These are phyloP conservation scores for Magnusiomyces sp. DNA, from an alignment of 1,139 yeast genomes.

Conservation along the genomic window DNA sequence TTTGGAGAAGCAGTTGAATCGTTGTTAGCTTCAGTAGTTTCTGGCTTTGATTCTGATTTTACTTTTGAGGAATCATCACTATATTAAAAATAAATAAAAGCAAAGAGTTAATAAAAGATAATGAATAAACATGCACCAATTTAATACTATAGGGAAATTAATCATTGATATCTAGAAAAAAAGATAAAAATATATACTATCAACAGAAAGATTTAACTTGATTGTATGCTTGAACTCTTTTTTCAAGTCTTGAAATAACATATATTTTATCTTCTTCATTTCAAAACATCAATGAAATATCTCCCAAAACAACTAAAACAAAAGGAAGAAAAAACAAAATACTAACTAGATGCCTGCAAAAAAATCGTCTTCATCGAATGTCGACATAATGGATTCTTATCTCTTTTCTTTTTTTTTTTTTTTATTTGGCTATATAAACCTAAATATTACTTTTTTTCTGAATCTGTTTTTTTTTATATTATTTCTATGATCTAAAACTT, in stretches of 20 bases:
- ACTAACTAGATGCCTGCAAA: constrained; percentile 64
- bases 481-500: not conserved
- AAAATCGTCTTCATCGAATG: constrained; percentile 68
- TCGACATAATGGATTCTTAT: constrained; percentile 38
- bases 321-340: not conserved
- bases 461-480: not conserved
- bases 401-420: constrained; percentile 4
- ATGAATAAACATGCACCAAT: not conserved
- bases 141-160: not conserved
- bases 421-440: constrained; percentile 10
- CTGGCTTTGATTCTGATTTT: constrained; percentile 16
- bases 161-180: not conserved
- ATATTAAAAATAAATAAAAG: constrained; percentile 1
- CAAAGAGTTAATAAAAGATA: constrained; percentile 8
- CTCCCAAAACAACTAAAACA: not conserved
- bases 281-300: constrained; percentile 2
- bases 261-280: too few relatives aligned
- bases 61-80: constrained; percentile 29
- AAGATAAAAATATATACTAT: too few relatives aligned
- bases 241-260: too few relatives aligned
- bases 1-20: not conserved
- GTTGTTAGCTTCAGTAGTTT: constrained; percentile 5
- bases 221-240: too few relatives aligned
- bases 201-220: too few relatives aligned
- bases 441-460: constrained; percentile 7